Percentiles rank a stretch among this genome's conserved stretches.
These are phyloP conservation scores for Neurospora sp. DNA, from an alignment of 2,329 filamentous ascomycete species.

Conservation along the genomic window DNA sequence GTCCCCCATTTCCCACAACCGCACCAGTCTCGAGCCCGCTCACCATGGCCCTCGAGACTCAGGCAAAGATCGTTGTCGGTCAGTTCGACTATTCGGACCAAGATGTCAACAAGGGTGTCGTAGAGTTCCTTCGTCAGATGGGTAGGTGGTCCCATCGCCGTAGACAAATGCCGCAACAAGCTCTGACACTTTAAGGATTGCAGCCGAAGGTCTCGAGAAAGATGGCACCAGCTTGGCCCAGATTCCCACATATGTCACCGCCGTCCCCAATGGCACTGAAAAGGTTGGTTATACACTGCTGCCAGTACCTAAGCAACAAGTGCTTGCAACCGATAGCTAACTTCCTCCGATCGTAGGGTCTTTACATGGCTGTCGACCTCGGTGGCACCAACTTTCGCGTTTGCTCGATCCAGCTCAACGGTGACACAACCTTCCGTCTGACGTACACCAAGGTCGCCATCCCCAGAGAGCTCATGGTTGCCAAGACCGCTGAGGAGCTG, in stretches of 20 bases:
- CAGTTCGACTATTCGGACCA: conserved; percentile 78
- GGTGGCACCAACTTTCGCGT: conserved; percentile 98
- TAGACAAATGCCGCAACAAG: not conserved
- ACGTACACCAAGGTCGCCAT: conserved; percentile 90
- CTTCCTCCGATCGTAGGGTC: conserved; percentile 47
- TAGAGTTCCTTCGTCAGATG: conserved; percentile 83
- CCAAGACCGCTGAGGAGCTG: conserved; percentile 74
- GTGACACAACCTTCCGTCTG: conserved; percentile 89
- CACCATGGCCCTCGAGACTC: conserved; percentile 54
- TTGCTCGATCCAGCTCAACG: conserved; percentile 87
- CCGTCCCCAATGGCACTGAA: conserved; percentile 92
- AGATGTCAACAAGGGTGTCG: conserved; percentile 68
- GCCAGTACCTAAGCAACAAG: not conserved
- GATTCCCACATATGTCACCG: conserved; percentile 94
- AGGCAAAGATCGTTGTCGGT: conserved; percentile 69
- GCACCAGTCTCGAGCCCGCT: conserved; percentile 44
- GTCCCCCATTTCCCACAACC: conserved; percentile 41
- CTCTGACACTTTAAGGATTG: conserved; percentile 1
- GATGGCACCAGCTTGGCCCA: conserved; percentile 80
- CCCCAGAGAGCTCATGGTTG: conserved; percentile 80
- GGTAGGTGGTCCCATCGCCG: conserved; percentile 30
- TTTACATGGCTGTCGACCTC: conserved; percentile 95
- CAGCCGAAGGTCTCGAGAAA: conserved; percentile 71
- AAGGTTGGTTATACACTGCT: conserved; percentile 49
- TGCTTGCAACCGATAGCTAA: conserved; percentile 3